Conservation (phyloP, 2,329 filamentous ascomycete genomes). For the Xylariaceae sp. region DNA sequence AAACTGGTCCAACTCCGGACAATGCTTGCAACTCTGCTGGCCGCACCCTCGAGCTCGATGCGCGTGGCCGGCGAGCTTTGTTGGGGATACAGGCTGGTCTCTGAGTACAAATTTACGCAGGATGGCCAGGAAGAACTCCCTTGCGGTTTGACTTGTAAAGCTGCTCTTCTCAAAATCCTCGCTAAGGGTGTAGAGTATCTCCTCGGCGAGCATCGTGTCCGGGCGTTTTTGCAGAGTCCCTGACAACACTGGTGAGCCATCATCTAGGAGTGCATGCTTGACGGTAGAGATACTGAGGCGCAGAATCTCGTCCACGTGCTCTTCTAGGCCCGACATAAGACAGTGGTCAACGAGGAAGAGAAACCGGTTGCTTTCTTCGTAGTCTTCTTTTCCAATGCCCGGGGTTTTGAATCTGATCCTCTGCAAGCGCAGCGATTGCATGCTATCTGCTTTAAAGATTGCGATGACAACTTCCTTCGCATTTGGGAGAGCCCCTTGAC, state of each 20-base stretch:
- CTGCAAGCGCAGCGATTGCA: not conserved
- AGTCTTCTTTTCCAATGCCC: not conserved
- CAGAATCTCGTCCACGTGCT: constrained; percentile 6
- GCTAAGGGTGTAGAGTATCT: constrained; percentile 2
- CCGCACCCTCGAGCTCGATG: constrained; percentile 4
- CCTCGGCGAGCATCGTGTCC: not conserved
- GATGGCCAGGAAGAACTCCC: constrained; percentile 6
- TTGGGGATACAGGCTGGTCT: constrained; percentile 3
- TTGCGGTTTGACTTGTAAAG: constrained; percentile 3
- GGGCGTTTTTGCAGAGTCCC: not conserved
- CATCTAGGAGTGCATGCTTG: not conserved
- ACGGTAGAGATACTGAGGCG: not conserved
- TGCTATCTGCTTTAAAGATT: not conserved
- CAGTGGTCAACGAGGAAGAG: constrained; percentile 1
- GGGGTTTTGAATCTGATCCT: constrained; percentile 2
- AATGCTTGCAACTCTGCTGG: constrained; percentile 4
- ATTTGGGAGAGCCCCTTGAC: constrained; percentile 1
- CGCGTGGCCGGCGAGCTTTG: not conserved
- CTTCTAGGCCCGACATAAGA: constrained; percentile 3
- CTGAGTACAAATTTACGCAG: constrained; percentile 6
- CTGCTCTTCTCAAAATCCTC: constrained; percentile 4
- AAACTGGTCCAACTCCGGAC: constrained; percentile 6
- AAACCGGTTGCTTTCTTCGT: constrained; percentile 1
- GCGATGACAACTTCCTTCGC: constrained; percentile 3
- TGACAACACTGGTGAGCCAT: not conserved